A percentile compares a stretch with the other conserved stretches of the same genome.
Evolutionary conservation across 106 monocot species (phyloP).

Genomic region (Allium fistulosum): DNA sequence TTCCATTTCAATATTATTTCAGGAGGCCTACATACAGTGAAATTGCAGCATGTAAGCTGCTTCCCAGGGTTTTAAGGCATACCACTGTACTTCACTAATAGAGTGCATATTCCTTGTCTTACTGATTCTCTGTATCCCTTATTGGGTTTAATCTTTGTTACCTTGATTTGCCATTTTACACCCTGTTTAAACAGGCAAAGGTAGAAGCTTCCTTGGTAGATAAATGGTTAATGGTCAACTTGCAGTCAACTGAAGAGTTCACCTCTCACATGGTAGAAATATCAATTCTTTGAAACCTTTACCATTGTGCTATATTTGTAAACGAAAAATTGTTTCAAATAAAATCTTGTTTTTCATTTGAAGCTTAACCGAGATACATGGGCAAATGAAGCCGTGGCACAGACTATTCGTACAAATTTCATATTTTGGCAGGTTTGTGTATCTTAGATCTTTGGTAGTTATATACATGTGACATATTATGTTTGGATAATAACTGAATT

Average conservation of each 20-base stretch:
- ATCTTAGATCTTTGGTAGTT: too few relatives aligned
- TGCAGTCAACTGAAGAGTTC: conserved; percentile 90
- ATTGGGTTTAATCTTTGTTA: background rate
- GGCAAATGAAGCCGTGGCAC: conserved; percentile 84
- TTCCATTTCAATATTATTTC: background rate
- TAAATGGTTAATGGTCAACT: conserved; percentile 86
- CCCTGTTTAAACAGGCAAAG: conserved; percentile 48
- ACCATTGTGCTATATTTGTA: background rate
- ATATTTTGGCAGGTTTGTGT: conserved; percentile 92
- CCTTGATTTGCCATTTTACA: too few relatives aligned
- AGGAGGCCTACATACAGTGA: background rate
- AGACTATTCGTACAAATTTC: conserved; percentile 83
- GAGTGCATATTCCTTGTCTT: too few relatives aligned
- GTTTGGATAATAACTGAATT: too few relatives aligned
- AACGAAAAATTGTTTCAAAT: background rate
- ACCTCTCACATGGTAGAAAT: conserved; percentile 82
- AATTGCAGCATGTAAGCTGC: background rate
- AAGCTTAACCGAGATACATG: conserved; percentile 96
- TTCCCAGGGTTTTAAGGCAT: too few relatives aligned
- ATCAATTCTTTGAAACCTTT: background rate
- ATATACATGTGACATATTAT: too few relatives aligned
- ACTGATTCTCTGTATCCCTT: too few relatives aligned
- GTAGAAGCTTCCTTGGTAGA: conserved; percentile 68
- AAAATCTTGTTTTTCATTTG: conserved; percentile 5
- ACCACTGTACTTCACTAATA: too few relatives aligned